Conservation (phyloP, 2,329 filamentous ascomycete genomes). For the Paradendryphiella salina region DNA sequence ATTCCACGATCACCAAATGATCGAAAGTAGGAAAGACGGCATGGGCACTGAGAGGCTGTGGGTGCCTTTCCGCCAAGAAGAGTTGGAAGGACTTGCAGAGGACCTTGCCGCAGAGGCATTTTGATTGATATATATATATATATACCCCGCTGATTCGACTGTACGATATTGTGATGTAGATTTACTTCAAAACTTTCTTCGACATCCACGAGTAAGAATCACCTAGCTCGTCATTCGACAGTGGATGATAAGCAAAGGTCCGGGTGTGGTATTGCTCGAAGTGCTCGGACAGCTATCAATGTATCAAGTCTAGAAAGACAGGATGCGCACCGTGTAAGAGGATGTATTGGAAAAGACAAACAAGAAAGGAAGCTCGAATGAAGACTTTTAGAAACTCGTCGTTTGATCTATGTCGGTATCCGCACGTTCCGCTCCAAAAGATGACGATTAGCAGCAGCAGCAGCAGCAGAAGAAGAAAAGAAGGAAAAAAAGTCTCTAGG, state of each 20-base stretch:
- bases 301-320: no score
- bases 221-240: constrained; percentile 40
- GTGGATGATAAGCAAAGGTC: constrained; percentile 43
- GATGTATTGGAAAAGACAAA: no score
- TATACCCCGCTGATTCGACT: no score
- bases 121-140: constrained; percentile 14
- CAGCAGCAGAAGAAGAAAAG: neutral
- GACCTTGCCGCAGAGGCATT: constrained; percentile 58
- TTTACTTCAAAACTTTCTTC: no score
- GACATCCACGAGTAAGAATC: no score
- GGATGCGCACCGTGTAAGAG: no score
- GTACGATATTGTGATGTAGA: no score
- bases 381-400: neutral
- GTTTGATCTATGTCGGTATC: neutral
- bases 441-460: neutral
- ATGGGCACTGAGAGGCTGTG: constrained; percentile 83
- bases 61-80: constrained; percentile 82
- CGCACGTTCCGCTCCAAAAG: neutral
- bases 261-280: constrained; percentile 39
- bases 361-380: no score
- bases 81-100: constrained; percentile 86
- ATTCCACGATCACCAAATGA: constrained; percentile 98
- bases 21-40: constrained; percentile 82
- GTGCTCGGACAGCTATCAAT: constrained; percentile 42
- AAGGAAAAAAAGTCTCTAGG: neutral